Evolutionary conservation across 257 asterid genomes (phyloP).

Genomic region (Solanum acaule): DNA sequence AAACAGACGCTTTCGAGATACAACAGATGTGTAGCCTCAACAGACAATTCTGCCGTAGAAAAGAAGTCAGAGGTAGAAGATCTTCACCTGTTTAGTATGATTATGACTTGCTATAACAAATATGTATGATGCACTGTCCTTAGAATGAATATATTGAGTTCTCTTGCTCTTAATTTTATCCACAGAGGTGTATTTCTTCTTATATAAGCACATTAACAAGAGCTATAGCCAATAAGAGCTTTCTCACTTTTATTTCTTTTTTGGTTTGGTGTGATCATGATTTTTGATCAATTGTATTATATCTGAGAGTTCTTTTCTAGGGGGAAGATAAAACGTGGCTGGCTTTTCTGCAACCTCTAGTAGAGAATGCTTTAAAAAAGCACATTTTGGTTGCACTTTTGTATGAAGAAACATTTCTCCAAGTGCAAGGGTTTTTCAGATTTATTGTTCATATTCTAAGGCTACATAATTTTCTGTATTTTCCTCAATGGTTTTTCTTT

Average conservation of each 20-base stretch:
- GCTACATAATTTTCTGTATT: neutral
- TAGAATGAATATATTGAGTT: neutral
- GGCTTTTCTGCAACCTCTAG: neutral
- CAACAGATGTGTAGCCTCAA: constrained; percentile 18
- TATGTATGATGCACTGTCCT: neutral
- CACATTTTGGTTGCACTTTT: neutral
- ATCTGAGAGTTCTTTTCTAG: neutral
- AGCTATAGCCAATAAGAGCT: neutral
- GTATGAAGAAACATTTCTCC: neutral
- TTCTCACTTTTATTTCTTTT: neutral
- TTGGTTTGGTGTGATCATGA: neutral
- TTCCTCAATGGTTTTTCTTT: neutral
- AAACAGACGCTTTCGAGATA: constrained; percentile 39
- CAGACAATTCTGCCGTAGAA: constrained; percentile 27
- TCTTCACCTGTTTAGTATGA: neutral
- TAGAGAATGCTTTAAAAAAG: neutral
- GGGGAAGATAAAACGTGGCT: neutral
- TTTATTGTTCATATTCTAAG: neutral
- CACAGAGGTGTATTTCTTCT: neutral
- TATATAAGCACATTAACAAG: neutral
- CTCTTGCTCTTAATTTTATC: neutral
- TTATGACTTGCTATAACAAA: neutral
- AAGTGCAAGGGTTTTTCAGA: neutral
- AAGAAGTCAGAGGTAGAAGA: constrained; percentile 33
- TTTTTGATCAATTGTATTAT: neutral